Evolutionary conservation across 2,329 filamentous ascomycete genomes (phyloP), one percentile per base, ranked within the genome.

Genomic region (Colletotrichum sp.): DNA sequence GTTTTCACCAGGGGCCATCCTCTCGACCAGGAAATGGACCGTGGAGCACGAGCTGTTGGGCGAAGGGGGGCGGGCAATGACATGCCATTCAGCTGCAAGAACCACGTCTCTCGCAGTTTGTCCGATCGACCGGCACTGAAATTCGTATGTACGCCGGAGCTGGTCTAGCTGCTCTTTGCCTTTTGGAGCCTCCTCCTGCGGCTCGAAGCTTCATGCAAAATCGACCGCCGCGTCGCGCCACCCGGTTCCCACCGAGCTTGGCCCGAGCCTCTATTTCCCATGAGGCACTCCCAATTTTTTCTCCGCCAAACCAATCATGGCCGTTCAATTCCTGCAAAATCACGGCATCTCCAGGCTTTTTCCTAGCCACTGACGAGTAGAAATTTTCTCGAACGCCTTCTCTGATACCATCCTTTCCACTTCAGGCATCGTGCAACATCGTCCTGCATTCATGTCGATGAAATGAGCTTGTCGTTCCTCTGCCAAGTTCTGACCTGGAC

Each of bases 301-400:
- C 68, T 43, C 52, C 39, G 59, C 30, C 39, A 63, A 16, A 14
- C 72, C 59, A 74, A 74, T 74, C 67, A 65, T 28, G 55, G 16
- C 13, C 26, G 13, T 24, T 9, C 36, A 36, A 65, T 24, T 34
- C 18, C 66, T 71, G 43, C 39, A 36, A 13, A 52, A 18, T 26
- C 28, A 69, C 55, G 71, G 24, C 60, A 65, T 18, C 7, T 48
- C 26, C 64, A 68, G 63, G 52, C 61, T 48, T 34, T 52, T 72
- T 32, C 70, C 71, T 43, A 32, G 68, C 26, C 24, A 60, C 39
- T 39, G 32, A 55, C 64, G 28, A 39, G 65, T 68, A 67, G 71
- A 76, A 59, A 59, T 68, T 68, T 65, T 71, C 71, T 76, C 65
- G 71, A 74, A 76, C 43, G 67, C 28, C 32, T 60, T 57, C 21